Base-by-base conservation (phyloP, 2,329 filamentous ascomycete species). In the Alternaria panax region DNA sequence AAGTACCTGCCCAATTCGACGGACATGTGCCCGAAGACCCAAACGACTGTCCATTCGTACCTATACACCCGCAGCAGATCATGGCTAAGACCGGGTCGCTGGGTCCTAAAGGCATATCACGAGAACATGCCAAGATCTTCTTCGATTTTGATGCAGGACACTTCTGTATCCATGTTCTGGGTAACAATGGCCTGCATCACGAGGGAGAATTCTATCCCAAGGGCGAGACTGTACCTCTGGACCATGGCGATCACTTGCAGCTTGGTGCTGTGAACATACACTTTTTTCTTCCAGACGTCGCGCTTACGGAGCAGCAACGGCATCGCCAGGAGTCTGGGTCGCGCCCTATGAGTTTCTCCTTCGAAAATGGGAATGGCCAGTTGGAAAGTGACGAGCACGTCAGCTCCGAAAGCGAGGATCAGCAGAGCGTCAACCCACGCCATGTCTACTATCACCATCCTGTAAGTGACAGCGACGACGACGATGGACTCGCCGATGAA, bases 51-150 rank as follows among this genome's bases (percentile, higher is more conserved):
- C 87, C 89, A 3, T 84, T 91, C 58, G 84, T 93, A 48, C 87
- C 87, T 32, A 91, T 93, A 43, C 91, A 93, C 74, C 91, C 90
- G 4, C 87, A 75, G 54, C 66, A 74, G 51, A 68, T 77, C 45
- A 71, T 65, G 38, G 68, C 68, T 24, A 64, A 65, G 43, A 68
- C 67, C 2, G 85, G 85, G 5, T 82, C 86, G 48, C 86, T 87
- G 60, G 85, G 87, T 3, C 91, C 90, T 51, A 91, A 90, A 71
- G 86, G 85, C 51, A 93, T 93, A 54, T 93, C 91, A 4, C 83
- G 90, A 61, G 82, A 90, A 67, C 91, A 94, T 74, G 81, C 92
- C 48, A 89, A 88, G 69, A 92, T 94, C 66, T 81, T 85, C 46
- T 93, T 89, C 78, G 90, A 91, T 69, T 82, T 85, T 62, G 80